Evolutionary conservation across 1,139 yeast genomes (phyloP).

Genomic region (Saccharomycopsis crataegensis): DNA sequence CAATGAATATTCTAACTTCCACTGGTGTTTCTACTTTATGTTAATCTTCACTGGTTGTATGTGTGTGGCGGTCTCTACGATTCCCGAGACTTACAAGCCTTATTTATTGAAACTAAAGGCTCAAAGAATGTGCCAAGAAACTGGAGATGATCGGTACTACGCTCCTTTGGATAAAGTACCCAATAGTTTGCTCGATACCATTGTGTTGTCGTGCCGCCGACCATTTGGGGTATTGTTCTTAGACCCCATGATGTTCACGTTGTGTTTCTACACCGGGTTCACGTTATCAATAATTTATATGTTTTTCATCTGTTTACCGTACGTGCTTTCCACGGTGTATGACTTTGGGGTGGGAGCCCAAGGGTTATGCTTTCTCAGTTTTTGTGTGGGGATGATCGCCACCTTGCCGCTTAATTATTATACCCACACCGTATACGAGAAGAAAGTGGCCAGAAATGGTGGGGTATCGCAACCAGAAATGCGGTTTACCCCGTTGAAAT

Average conservation of each 20-base stretch:
- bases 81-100: slow-evolving; percentile 91
- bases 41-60: slow-evolving; percentile 85
- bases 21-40: slow-evolving; percentile 73
- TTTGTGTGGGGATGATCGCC: slow-evolving; percentile 72
- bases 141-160: slow-evolving; percentile 79
- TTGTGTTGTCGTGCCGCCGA: slow-evolving; percentile 59
- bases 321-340: slow-evolving; percentile 57
- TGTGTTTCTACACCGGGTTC: slow-evolving; percentile 79
- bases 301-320: slow-evolving; percentile 85
- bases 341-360: slow-evolving; percentile 59
- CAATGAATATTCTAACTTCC: slow-evolving; percentile 47
- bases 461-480: slow-evolving; percentile 81
- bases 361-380: slow-evolving; percentile 81
- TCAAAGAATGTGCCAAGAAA: slow-evolving; percentile 57
- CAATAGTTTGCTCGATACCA: slow-evolving; percentile 50
- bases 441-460: slow-evolving; percentile 41
- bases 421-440: slow-evolving; percentile 41
- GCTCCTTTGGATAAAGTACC: slow-evolving; percentile 86
- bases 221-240: slow-evolving; percentile 67
- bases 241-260: slow-evolving; percentile 76
- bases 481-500: slow-evolving; percentile 77
- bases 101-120: slow-evolving; percentile 73
- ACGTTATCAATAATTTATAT: slow-evolving; percentile 83
- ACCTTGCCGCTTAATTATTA: slow-evolving; percentile 45
- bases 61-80: slow-evolving; percentile 51